phyloP scores from a whole-genome alignment of 2,329 filamentous ascomycete species.

The Penicillium vulpinum region DNA sequence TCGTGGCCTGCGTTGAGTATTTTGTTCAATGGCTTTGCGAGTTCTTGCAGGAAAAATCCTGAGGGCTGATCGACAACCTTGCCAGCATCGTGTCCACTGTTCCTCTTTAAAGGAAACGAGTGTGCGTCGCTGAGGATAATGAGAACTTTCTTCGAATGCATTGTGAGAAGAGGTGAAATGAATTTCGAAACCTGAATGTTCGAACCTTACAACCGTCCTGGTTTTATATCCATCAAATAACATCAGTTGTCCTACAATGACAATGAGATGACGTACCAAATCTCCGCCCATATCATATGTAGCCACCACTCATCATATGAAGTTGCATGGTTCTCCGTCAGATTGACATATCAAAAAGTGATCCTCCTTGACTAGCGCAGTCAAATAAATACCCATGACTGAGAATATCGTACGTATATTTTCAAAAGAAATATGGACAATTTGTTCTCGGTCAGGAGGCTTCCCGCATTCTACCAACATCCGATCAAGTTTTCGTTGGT shows the following conservation, averaged over 20 bases:
- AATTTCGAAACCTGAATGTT: neutral
- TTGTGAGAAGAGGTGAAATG: slow-evolving; percentile 1
- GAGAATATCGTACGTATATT: no score
- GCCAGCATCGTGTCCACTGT: slow-evolving; percentile 20
- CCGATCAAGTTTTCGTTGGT: no score
- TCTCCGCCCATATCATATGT: neutral
- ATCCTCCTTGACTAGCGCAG: neutral
- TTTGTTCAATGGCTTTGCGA: slow-evolving; percentile 40
- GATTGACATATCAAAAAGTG: neutral
- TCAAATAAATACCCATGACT: neutral
- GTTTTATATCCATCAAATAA: neutral
- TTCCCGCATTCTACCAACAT: no score
- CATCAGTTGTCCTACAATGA: neutral
- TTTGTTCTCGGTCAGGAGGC: no score
- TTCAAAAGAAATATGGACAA: no score
- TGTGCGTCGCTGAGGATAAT: slow-evolving; percentile 48
- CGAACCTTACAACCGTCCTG: no score
- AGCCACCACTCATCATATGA: neutral
- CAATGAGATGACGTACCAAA: neutral
- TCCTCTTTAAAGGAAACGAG: slow-evolving; percentile 40
- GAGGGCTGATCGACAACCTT: slow-evolving; percentile 32
- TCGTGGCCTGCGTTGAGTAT: slow-evolving; percentile 43
- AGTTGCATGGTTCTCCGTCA: neutral
- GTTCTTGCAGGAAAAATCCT: slow-evolving; percentile 44
- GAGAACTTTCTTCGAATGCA: slow-evolving; percentile 43